Base-by-base conservation (phyloP, 2,329 filamentous ascomycete species). In the Diaporthe eres region DNA sequence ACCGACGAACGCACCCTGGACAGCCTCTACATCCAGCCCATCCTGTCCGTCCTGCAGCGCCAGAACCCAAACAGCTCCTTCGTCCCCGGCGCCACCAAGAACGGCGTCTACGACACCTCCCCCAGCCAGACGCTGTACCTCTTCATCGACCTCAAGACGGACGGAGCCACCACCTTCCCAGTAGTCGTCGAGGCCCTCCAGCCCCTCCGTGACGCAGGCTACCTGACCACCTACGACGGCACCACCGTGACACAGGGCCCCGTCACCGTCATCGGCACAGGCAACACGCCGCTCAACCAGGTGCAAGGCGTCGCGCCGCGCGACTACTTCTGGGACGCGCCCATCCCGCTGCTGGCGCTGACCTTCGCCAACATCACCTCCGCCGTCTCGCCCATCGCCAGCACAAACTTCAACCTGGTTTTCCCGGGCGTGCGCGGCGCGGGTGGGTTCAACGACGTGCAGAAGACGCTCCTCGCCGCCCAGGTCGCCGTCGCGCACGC, bases 141-240 rank as follows among this genome's bases (percentile, higher is more conserved):
- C 4, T 86, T 94, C 19, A 87, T 95, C 25, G 93, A 95, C 82
- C 83, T 94, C 81, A 95, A 95, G 83, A 90, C 87, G 1, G 82
- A 87, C 47, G 88, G 87, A 0, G 80, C 83, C n/a, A 82, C 84
- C 42, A 89, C 88, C 4, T 91, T 88, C 84, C 86, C 86, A 0
- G 80, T 86, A 49, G 86, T 92, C 0, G 77, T 89, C 7, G 78
- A 82, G 4, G 88, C 91, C 58, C 85, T 94, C 0, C 83, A 89
- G 72, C 88, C 91, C 2, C 85, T 94, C 8, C 86, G 91, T 15
- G 84, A 88, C 28, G 86, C 85, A 31, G 88, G 88, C 25, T 94
- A 87, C 85, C 80, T 92, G 25, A 87, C 86, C 10, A 86, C 83
- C 74, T 86, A 89, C 74, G 85, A 90, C 55, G 87, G 90, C 51